Percentiles rank a stretch among this genome's conserved stretches.
phyloP scores from a whole-genome alignment of 2,329 filamentous ascomycete species.

The Pyrenophora seminiperda region DNA sequence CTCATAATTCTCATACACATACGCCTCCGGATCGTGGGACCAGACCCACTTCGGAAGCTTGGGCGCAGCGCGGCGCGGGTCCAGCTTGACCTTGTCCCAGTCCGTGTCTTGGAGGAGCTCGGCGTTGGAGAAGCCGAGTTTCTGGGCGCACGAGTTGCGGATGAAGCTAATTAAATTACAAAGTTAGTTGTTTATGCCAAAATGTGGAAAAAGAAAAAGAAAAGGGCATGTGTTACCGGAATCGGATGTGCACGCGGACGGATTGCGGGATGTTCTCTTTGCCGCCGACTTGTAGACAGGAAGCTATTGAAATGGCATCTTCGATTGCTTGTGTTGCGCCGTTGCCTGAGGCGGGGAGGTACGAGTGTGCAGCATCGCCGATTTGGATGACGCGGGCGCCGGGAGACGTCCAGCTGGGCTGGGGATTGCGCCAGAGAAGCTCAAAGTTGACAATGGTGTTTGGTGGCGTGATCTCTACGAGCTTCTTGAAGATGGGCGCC shows the following conservation, averaged over 20 bases:
- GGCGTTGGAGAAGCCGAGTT: slow-evolving; percentile 55
- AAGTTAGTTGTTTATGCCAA: no score
- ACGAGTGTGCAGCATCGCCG: slow-evolving; percentile 57
- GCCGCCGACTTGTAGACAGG: slow-evolving; percentile 54
- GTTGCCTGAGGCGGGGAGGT: slow-evolving; percentile 57
- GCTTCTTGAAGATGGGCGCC: slow-evolving; percentile 53
- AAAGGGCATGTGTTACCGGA: slow-evolving; percentile 47
- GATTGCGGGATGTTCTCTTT: slow-evolving; percentile 47
- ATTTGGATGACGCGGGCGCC: slow-evolving; percentile 52
- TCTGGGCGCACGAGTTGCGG: slow-evolving; percentile 56
- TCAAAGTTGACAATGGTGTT: slow-evolving; percentile 58
- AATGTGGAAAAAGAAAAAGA: not conserved
- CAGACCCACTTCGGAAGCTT: slow-evolving; percentile 56
- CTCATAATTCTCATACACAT: slow-evolving; percentile 53
- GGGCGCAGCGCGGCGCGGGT: slow-evolving; percentile 51
- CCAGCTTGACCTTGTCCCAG: slow-evolving; percentile 55
- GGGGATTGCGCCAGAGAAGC: slow-evolving; percentile 55
- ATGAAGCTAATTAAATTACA: no score
- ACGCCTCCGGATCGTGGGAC: slow-evolving; percentile 53
- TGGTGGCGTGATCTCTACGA: slow-evolving; percentile 52
- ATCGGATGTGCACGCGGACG: slow-evolving; percentile 49
- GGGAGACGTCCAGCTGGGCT: slow-evolving; percentile 53
- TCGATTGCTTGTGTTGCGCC: slow-evolving; percentile 55
- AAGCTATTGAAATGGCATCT: slow-evolving; percentile 53
- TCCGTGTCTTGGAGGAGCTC: slow-evolving; percentile 56